These are phyloP conservation scores for Amylocarpus encephaloides DNA, from an alignment of 2,329 filamentous ascomycete species.

Conservation along the genomic window DNA sequence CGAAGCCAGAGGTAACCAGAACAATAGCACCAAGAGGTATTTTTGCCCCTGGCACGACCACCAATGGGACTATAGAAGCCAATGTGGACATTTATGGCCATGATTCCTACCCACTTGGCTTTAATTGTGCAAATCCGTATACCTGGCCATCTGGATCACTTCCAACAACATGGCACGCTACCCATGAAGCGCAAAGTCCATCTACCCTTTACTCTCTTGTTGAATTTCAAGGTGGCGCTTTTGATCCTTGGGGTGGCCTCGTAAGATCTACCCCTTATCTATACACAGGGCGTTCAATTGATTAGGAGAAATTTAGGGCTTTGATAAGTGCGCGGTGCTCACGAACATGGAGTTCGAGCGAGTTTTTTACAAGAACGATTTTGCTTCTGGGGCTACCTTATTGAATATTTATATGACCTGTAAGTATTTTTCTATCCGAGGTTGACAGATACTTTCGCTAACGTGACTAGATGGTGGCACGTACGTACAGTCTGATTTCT, in stretches of 20 bases:
- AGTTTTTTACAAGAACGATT: constrained; percentile 74
- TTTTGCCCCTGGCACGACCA: constrained; percentile 26
- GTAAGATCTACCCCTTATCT: constrained; percentile 11
- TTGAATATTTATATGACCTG: constrained; percentile 70
- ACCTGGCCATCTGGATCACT: constrained; percentile 52
- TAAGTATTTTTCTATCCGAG: constrained; percentile 2
- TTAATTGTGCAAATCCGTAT: constrained; percentile 40
- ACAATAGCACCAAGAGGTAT: constrained; percentile 14
- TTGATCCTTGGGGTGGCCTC: constrained; percentile 67
- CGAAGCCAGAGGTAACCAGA: not conserved
- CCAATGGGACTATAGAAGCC: constrained; percentile 26
- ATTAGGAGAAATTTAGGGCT: constrained; percentile 40
- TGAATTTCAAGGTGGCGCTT: constrained; percentile 64
- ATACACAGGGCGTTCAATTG: not conserved
- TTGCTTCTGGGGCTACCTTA: constrained; percentile 59
- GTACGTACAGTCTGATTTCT: not conserved
- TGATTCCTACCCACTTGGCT: constrained; percentile 40
- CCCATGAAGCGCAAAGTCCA: constrained; percentile 56
- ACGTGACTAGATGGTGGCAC: constrained; percentile 58
- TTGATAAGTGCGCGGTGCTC: constrained; percentile 58
- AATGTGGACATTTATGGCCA: constrained; percentile 34
- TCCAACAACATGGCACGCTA: constrained; percentile 48
- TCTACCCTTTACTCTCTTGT: constrained; percentile 56
- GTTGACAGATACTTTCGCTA: constrained; percentile 43
- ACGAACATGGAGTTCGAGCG: constrained; percentile 69